Conservation (phyloP, 2,329 filamentous ascomycete species). For the Lomentospora prolificans region DNA sequence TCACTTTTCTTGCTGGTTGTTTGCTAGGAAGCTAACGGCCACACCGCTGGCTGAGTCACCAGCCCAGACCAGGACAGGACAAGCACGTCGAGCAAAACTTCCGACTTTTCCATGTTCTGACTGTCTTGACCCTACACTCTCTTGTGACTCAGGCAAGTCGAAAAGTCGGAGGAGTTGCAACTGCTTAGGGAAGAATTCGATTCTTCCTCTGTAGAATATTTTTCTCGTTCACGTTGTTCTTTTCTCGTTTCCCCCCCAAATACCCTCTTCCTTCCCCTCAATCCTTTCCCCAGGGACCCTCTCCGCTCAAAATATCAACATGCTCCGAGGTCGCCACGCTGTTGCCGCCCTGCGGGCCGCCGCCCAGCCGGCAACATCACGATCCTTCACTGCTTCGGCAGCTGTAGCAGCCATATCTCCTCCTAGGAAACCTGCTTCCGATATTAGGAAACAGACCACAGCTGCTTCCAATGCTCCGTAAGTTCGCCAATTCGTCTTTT, state of each 20-base stretch:
- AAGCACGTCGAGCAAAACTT: not conserved
- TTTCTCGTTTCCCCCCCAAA: not conserved
- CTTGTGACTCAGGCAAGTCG: constrained; percentile 5
- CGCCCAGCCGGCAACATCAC: constrained; percentile 20
- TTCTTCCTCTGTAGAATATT: constrained; percentile 3
- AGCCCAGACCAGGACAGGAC: not conserved
- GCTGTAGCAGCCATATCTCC: constrained; percentile 24
- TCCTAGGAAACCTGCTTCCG: constrained; percentile 29
- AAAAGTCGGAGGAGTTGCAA: not conserved
- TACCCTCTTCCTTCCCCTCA: constrained; percentile 6
- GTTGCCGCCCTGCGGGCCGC: constrained; percentile 36
- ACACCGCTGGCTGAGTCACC: constrained; percentile 8
- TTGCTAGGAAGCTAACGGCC: not conserved
- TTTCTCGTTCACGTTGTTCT: not conserved
- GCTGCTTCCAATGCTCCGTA: constrained; percentile 42
- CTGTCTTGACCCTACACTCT: not conserved
- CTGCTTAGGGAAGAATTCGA: not conserved
- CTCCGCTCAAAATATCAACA: constrained; percentile 19
- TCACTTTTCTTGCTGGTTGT: not conserved
- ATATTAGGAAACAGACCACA: constrained; percentile 39
- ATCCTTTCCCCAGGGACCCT: not conserved
- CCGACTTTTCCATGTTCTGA: constrained; percentile 2
- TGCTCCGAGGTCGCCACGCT: constrained; percentile 41
- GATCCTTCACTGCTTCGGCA: constrained; percentile 31
- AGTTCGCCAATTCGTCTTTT: constrained; percentile 22